Percentiles rank a stretch among this genome's conserved stretches.
Conservation (phyloP, 2,329 filamentous ascomycete genomes). For the Lithohypha guttulata region DNA sequence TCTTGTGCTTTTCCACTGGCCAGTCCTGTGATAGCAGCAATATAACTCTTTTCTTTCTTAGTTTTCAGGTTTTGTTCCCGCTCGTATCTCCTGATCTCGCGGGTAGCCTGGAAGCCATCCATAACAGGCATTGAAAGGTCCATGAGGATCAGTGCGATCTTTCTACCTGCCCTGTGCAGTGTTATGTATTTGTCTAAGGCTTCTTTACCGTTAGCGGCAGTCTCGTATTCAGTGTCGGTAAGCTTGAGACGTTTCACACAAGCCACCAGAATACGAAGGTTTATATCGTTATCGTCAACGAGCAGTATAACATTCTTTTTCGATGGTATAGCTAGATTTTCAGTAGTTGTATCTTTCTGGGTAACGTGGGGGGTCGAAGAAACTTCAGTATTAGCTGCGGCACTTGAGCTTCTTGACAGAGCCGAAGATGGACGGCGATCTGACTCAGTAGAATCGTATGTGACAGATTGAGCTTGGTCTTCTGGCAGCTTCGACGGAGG, state of each 20-base stretch:
- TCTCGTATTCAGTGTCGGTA: neutral
- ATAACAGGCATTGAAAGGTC: constrained; percentile 31
- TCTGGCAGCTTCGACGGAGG: no score
- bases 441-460: no score
- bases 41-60: constrained; percentile 4
- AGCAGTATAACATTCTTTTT: constrained; percentile 24
- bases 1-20: constrained; percentile 22
- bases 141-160: constrained; percentile 16
- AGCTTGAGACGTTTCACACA: neutral
- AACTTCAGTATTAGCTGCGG: no score
- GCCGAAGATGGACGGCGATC: no score
- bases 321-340: neutral
- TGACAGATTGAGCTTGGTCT: no score
- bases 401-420: no score
- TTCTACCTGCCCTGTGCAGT: neutral
- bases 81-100: constrained; percentile 24
- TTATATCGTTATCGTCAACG: constrained; percentile 35
- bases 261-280: constrained; percentile 26
- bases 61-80: constrained; percentile 7
- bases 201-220: neutral
- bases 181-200: constrained; percentile 1
- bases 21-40: constrained; percentile 26
- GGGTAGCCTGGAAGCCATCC: constrained; percentile 26
- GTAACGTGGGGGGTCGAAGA: neutral
- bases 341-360: neutral